phyloP scores from a whole-genome alignment of 176 grass and related monocot genomes.

The Rhynchospora pubera region DNA sequence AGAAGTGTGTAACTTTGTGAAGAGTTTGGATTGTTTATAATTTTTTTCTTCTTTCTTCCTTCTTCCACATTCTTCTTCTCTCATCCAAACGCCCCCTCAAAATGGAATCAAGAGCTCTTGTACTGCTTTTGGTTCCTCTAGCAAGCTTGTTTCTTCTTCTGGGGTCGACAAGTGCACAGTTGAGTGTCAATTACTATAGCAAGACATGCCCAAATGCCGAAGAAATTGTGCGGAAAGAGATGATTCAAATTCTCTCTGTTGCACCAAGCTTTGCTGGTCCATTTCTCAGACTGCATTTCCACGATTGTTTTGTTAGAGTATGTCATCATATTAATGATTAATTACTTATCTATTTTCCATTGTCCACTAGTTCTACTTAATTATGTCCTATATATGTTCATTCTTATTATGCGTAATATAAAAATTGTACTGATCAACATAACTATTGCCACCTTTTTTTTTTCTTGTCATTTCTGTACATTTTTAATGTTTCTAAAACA shows the following conservation, averaged over 20 bases:
- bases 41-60: too few relatives aligned
- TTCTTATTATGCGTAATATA: not conserved
- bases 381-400: too few relatives aligned
- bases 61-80: too few relatives aligned
- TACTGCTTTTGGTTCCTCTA: not conserved
- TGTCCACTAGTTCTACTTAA: not conserved
- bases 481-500: not conserved
- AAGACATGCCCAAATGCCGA: slow-evolving; percentile 51
- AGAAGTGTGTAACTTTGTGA: too few relatives aligned
- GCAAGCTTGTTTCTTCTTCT: slow-evolving; percentile 14
- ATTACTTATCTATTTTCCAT: not conserved
- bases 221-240: slow-evolving; percentile 42
- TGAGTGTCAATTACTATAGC: slow-evolving; percentile 38
- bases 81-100: too few relatives aligned
- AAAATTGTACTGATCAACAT: too few relatives aligned
- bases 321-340: not conserved
- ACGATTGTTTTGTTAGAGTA: slow-evolving; percentile 20
- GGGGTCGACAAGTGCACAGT: slow-evolving; percentile 9
- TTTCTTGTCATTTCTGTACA: not conserved
- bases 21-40: too few relatives aligned
- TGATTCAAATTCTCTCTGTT: slow-evolving; percentile 26
- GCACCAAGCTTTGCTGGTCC: slow-evolving; percentile 46
- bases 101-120: slow-evolving; percentile 10
- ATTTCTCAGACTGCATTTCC: slow-evolving; percentile 28
- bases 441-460: too few relatives aligned